phyloP scores from a whole-genome alignment of 139 green algal genomes.

The Nannochloris sp. region DNA sequence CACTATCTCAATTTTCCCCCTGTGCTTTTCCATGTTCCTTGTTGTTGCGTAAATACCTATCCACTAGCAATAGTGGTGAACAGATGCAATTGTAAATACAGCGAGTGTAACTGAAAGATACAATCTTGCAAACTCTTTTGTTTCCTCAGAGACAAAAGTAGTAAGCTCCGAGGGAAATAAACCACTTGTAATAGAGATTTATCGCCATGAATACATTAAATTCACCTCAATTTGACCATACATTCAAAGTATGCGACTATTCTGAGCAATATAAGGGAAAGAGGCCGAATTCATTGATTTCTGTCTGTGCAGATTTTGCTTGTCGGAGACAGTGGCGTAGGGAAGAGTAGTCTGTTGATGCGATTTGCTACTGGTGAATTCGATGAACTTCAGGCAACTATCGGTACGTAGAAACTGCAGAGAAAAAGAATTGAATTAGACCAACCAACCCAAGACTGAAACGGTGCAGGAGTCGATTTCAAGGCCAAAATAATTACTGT shows the following conservation, averaged over 20 bases:
- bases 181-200: neutral
- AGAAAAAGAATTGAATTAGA: neutral
- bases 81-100: too few species aligned
- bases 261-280: neutral
- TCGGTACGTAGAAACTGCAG: slow-evolving; percentile 39
- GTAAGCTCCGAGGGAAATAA: neutral
- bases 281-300: neutral
- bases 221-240: slow-evolving; percentile 36
- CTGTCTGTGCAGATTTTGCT: slow-evolving; percentile 61
- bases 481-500: slow-evolving; percentile 83
- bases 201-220: neutral
- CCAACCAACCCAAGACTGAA: neutral
- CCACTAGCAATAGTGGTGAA: too few species aligned
- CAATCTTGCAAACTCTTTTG: too few species aligned
- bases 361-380: slow-evolving; percentile 79
- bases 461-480: slow-evolving; percentile 85
- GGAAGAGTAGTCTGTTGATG: slow-evolving; percentile 81
- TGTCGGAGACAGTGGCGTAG: slow-evolving; percentile 82
- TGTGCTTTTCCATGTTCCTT: too few species aligned
- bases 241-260: slow-evolving; percentile 57
- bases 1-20: too few species aligned
- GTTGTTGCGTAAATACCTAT: too few species aligned
- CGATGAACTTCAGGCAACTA: slow-evolving; percentile 71
- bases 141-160: too few species aligned
- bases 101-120: too few species aligned